These are phyloP conservation scores for Pythium utonaiense DNA, from an alignment of 352 stramenopile species.

Conservation along the genomic window DNA sequence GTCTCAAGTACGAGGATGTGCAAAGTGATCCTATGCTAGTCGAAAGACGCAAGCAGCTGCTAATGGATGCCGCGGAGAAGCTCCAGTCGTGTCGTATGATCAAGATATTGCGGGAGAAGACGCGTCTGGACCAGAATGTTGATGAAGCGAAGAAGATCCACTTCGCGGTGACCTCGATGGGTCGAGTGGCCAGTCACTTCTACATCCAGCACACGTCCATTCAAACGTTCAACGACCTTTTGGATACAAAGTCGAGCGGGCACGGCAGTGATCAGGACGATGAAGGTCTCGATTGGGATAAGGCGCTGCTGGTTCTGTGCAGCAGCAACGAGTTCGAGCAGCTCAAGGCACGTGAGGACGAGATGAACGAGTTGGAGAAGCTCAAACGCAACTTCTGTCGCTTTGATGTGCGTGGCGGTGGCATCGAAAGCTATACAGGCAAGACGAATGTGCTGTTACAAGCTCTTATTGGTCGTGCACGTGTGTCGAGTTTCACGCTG, in stretches of 20 bases:
- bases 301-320: constrained; percentile 65
- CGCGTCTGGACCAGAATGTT: constrained; percentile 13
- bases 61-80: constrained; percentile 76
- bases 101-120: constrained; percentile 69
- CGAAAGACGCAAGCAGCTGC: constrained; percentile 51
- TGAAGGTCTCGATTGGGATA: constrained; percentile 63
- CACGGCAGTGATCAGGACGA: constrained; percentile 21
- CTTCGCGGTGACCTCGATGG: constrained; percentile 95
- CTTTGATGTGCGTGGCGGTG: constrained; percentile 86
- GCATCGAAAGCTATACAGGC: constrained; percentile 89
- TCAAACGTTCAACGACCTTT: constrained; percentile 95
- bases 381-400: constrained; percentile 88
- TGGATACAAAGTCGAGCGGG: constrained; percentile 59
- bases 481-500: constrained; percentile 95
- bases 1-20: constrained; percentile 92
- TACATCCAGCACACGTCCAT: constrained; percentile 99
- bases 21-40: constrained; percentile 89
- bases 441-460: constrained; percentile 99
- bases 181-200: constrained; percentile 97
- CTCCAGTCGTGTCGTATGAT: constrained; percentile 80
- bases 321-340: constrained; percentile 95
- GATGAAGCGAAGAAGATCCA: constrained; percentile 39
- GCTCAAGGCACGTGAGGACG: constrained; percentile 94
- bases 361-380: constrained; percentile 92
- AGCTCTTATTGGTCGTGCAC: constrained; percentile 54